Percentiles rank a stretch among this genome's conserved stretches.
These are phyloP conservation scores for Anacardium occidentale DNA, from an alignment of 345 rosid genomes.

Conservation along the genomic window DNA sequence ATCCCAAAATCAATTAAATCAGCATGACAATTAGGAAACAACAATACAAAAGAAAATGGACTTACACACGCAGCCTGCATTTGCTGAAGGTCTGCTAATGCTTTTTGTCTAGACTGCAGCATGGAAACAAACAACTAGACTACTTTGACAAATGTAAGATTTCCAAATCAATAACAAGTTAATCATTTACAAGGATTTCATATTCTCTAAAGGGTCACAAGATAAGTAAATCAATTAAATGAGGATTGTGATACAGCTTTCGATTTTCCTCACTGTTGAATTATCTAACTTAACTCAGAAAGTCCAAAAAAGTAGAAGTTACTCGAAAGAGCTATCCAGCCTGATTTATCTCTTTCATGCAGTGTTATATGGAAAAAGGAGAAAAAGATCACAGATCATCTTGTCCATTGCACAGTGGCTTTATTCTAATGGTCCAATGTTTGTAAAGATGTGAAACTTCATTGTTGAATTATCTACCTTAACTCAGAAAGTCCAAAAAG, in stretches of 20 bases:
- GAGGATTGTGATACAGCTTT: background rate
- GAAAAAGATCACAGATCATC: too few species aligned
- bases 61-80: constrained; percentile 81
- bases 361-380: too few species aligned
- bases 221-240: background rate
- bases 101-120: constrained; percentile 88
- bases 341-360: too few species aligned
- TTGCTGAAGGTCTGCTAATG: constrained; percentile 68
- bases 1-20: constrained; percentile 3
- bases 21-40: constrained; percentile 17
- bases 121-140: constrained; percentile 18
- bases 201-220: background rate
- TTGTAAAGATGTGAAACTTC: too few species aligned
- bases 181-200: background rate
- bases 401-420: too few species aligned
- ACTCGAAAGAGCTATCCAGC: too few species aligned
- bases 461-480: too few species aligned
- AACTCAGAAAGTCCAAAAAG: too few species aligned
- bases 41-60: constrained; percentile 19
- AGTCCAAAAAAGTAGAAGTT: too few species aligned
- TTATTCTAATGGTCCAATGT: too few species aligned
- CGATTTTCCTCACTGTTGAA: too few species aligned
- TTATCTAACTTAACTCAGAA: too few species aligned
- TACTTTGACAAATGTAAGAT: background rate
- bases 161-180: background rate